phyloP scores from a whole-genome alignment of 2,329 filamentous ascomycete species.

The Colletotrichum incanum region DNA sequence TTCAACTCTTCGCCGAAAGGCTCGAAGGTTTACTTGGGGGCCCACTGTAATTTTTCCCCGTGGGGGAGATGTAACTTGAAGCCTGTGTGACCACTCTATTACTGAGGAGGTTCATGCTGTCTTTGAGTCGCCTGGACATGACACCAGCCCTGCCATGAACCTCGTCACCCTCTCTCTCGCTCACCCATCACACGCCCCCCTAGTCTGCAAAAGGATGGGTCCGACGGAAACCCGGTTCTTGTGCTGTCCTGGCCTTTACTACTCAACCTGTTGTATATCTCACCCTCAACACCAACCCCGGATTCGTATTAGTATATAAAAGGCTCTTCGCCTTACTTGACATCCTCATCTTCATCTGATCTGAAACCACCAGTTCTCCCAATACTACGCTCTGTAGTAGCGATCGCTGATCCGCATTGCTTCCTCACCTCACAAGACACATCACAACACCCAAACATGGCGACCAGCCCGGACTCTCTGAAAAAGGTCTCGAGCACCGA shows the following conservation, averaged over 20 bases:
- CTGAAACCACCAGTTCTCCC: constrained; percentile 2
- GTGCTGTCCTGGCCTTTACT: not conserved
- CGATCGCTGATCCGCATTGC: not conserved
- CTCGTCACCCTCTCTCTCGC: constrained; percentile 14
- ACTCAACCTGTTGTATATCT: not conserved
- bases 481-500: constrained; percentile 31
- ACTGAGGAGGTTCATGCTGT: not conserved
- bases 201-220: constrained; percentile 27
- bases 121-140: constrained; percentile 17
- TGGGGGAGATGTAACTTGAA: constrained; percentile 18
- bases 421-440: not conserved
- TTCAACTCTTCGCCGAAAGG: not conserved
- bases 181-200: not conserved
- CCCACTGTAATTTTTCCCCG: not conserved
- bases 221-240: constrained; percentile 30
- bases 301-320: constrained; percentile 18
- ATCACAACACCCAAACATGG: constrained; percentile 14
- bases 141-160: constrained; percentile 9
- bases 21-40: not conserved
- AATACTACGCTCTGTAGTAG: constrained; percentile 7
- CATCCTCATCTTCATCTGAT: constrained; percentile 21
- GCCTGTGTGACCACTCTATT: not conserved
- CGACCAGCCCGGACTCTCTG: constrained; percentile 27
- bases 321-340: constrained; percentile 11
- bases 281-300: constrained; percentile 21